phyloP scores from a whole-genome alignment of 306 rosid genomes.

The Dryas drummondii region DNA sequence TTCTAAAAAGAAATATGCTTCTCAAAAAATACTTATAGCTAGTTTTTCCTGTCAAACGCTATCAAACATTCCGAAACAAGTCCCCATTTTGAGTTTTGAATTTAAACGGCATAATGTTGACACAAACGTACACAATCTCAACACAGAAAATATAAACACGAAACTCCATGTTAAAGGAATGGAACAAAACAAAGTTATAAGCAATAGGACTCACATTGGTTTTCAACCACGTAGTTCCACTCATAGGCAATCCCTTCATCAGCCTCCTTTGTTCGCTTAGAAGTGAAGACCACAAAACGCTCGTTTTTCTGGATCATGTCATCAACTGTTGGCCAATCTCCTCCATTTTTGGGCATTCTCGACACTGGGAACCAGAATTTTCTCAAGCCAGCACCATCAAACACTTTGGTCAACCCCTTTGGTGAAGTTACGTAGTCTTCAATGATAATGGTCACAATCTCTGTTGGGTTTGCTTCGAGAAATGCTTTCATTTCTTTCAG shows the following conservation, averaged over 20 bases:
- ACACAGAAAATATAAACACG: background rate
- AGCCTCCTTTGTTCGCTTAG: conserved; percentile 68
- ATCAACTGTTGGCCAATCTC: conserved; percentile 78
- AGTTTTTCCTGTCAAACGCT: too few relatives aligned
- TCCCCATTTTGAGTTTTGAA: too few relatives aligned
- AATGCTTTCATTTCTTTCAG: conserved; percentile 76
- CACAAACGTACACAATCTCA: background rate
- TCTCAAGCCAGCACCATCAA: conserved; percentile 82
- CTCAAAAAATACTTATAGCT: too few relatives aligned
- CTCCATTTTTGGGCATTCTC: conserved; percentile 84
- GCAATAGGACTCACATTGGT: conserved; percentile 68
- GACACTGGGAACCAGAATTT: conserved; percentile 89
- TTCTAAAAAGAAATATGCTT: too few relatives aligned
- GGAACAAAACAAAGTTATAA: background rate
- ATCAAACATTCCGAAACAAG: too few relatives aligned
- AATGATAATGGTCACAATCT: conserved; percentile 75
- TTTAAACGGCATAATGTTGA: too few relatives aligned
- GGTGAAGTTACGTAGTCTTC: conserved; percentile 93
- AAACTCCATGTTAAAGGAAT: too few relatives aligned
- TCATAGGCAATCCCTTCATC: conserved; percentile 90
- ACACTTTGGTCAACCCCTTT: conserved; percentile 81
- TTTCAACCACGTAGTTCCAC: conserved; percentile 85
- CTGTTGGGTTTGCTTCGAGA: conserved; percentile 74
- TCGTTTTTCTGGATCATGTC: conserved; percentile 78
- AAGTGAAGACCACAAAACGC: conserved; percentile 86